Conservation (phyloP, 2,329 filamentous ascomycete species). For the Sphaerulina vaccinii region DNA sequence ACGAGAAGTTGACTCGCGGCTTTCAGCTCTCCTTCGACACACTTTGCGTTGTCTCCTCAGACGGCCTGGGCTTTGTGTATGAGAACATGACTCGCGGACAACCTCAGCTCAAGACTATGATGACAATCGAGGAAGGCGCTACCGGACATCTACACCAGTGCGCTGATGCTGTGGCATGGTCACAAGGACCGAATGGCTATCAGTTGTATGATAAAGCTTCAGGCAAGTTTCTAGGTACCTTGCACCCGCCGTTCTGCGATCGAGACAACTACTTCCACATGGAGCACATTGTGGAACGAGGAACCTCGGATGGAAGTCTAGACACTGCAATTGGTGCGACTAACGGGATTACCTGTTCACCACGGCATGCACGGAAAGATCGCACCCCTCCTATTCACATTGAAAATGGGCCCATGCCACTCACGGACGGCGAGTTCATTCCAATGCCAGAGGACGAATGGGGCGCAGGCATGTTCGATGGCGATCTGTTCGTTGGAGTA, state of each 20-base stretch:
- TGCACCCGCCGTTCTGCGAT: conserved; percentile 39
- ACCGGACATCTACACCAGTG: conserved; percentile 49
- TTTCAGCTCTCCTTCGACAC: conserved; percentile 47
- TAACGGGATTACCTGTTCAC: neutral
- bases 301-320: conserved; percentile 26
- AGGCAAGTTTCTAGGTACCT: conserved; percentile 40
- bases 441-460: conserved; percentile 44
- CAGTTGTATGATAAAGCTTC: conserved; percentile 44
- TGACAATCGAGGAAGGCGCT: conserved; percentile 44
- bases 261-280: conserved; percentile 39
- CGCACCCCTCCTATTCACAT: conserved; percentile 24
- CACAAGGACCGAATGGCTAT: conserved; percentile 45
- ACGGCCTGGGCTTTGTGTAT: conserved; percentile 49
- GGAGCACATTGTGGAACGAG: conserved; percentile 24
- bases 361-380: neutral
- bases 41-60: conserved; percentile 47
- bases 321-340: neutral
- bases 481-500: conserved; percentile 45
- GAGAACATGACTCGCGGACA: conserved; percentile 38
- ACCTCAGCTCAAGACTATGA: conserved; percentile 37
- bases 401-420: conserved; percentile 21
- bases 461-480: conserved; percentile 48
- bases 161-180: conserved; percentile 45
- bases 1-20: conserved; percentile 46
- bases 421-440: conserved; percentile 14